Base-by-base conservation (phyloP, 768 basidiomycete species). In the Candolleomyces aberdarensis region DNA sequence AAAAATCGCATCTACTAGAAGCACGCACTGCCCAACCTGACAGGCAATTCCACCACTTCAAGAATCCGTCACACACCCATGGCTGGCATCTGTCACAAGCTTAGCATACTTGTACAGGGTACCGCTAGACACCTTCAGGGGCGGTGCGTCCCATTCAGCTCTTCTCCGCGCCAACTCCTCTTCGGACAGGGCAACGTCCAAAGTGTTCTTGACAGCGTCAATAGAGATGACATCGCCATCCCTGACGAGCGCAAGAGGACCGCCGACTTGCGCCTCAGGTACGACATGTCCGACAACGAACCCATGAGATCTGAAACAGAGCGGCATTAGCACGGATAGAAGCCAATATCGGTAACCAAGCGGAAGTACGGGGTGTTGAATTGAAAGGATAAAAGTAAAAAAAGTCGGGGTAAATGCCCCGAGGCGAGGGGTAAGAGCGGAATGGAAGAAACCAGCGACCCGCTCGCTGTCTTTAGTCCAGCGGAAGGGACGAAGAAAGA, bases 251-350 rank as follows among this genome's bases (percentile, higher is more conserved):
- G 92, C 94, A 69, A 98, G 95, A 8, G 93, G 92, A 1, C 96
- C 96, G 56, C 94, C 95, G 39, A 91, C 90, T 70, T 96, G 93
- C 6, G 95, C 95, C 72, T 98, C 96, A 39, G 96, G 96, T 1
- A 95, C 93, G 66, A 98, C 94, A 70, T 99, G 97, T 13, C 96
- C 96, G 58, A 98, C 92, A 68, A 91, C 91, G 80, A 98, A 98
- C 17, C 95, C 95, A 76, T 96, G 95, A 49, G 95, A 96, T 65
- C 94, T 96, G 67, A n/a, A 55, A 52, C 50, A 40, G 0, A 59
- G 36, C 36, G 36, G 36, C 11, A 56, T 43, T 26, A 15, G 39
- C 43, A 26, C 43, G 47, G 41, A 48, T 22, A 36, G 19, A n/a
- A 43, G 29, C 44, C 56, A 29, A 29, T 36, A 6, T 36, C 36